These are phyloP conservation scores for Pseudogymnoascus sp. DNA, from an alignment of 2,329 filamentous ascomycete species.

Conservation along the genomic window DNA sequence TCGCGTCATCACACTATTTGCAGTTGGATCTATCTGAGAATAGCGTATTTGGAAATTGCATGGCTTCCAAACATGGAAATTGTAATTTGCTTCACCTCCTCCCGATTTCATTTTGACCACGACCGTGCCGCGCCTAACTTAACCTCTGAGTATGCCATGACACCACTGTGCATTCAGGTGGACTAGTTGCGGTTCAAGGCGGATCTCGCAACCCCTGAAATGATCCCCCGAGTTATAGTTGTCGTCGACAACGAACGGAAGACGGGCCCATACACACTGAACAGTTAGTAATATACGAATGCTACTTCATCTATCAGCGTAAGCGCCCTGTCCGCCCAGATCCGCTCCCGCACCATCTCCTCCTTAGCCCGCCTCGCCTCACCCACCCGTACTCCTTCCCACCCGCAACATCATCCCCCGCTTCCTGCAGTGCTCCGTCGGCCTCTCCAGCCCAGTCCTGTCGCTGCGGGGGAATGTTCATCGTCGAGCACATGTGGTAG, in stretches of 20 bases:
- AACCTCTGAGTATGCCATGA: background rate
- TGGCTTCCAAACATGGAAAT: background rate
- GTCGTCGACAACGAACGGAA: no score
- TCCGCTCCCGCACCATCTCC: background rate
- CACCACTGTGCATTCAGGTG: background rate
- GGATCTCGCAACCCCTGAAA: background rate
- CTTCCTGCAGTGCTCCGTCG: background rate
- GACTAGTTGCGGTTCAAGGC: background rate
- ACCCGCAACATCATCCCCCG: background rate
- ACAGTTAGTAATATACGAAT: background rate
- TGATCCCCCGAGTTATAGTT: no score
- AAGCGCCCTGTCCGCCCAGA: background rate
- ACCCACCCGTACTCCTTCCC: background rate
- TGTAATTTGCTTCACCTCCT: background rate
- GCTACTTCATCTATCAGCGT: background rate
- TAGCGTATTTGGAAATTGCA: background rate
- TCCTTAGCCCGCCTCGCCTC: background rate
- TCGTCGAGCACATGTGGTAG: slow-evolving; percentile 38
- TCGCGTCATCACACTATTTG: background rate
- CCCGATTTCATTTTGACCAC: background rate
- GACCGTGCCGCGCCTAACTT: background rate
- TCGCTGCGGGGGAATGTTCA: slow-evolving; percentile 41
- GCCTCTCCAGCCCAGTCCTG: slow-evolving; percentile 31
- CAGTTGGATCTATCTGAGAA: background rate
- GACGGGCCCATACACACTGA: background rate